Evolutionary conservation across 805 yeast genomes (phyloP), one percentile per base, ranked within the genome.

Genomic region (Torulaspora delbrueckii): DNA sequence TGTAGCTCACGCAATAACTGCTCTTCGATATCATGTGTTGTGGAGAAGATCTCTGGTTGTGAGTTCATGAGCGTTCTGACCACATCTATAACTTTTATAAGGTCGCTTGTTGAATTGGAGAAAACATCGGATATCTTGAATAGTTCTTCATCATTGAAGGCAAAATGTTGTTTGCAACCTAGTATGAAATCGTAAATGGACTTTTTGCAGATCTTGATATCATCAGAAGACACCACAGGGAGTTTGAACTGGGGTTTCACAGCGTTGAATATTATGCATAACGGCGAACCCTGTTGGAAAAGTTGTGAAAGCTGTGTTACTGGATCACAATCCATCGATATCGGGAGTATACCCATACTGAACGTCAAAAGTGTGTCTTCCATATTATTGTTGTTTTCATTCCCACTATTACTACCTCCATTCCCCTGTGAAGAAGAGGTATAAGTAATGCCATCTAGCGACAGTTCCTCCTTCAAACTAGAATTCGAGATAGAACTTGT

Each of bases 61-160:
- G 77, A 59, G 52, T 81, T 78, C 44, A 84, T 72, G 12, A 90
- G 77, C 37, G 78, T 70, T 40, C 77, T 77, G 12, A 91, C 85
- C 0, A 89, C 90, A 31, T 75, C 76, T 26, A 90, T 72, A 18
- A 90, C 87, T 60, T 81, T 82, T 36, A 89, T 63, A 28, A 93
- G 69, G 57, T 84, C 95, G 47, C 81, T 78, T 4, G 96, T 84
- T 50, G 80, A 81, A 55, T 86, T 90, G 36, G 88, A 77, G 58
- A 88, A 91, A 1, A 89, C 95, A 65, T 87, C 86, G 13, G 96
- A 84, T 37, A 93, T 85, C 25, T 96, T 87, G 67, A 93, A 90
- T 64, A 91, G 73, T 55, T 84, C 84, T 40, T 86, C 87, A 65
- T 88, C 95, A 46, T 81, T 81, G 50, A 86, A 76, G 37, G 79